phyloP scores from a whole-genome alignment of 192 early-diverging fungal genomes.

The Backusella luteola region DNA sequence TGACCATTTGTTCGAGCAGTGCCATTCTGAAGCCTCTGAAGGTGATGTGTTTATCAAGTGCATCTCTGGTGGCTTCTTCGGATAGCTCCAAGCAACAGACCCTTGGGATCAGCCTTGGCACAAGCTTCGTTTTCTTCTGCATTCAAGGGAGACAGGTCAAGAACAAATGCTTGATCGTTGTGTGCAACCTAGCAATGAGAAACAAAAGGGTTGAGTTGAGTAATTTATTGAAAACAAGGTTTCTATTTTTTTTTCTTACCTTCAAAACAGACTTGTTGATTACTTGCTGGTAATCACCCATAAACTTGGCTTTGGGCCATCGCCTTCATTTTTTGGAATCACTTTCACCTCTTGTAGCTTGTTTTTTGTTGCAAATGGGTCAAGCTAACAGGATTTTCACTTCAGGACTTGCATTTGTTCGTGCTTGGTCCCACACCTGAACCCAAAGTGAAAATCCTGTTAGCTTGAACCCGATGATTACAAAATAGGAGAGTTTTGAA shows the following conservation, averaged over 20 bases:
- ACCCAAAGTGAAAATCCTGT: too few species aligned
- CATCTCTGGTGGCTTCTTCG: slow-evolving; percentile 57
- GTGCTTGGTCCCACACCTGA: too few species aligned
- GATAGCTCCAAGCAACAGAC: slow-evolving; percentile 68
- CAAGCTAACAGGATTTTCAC: too few species aligned
- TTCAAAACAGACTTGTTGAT: slow-evolving; percentile 37
- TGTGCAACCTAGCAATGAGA: background rate
- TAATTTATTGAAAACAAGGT: too few species aligned
- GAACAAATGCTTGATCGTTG: slow-evolving; percentile 44
- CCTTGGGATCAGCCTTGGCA: slow-evolving; percentile 46
- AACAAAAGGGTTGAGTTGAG: too few species aligned
- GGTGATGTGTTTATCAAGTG: slow-evolving; percentile 49
- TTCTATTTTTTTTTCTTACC: too few species aligned
- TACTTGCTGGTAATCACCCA: slow-evolving; percentile 55
- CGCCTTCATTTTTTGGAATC: slow-evolving; percentile 65
- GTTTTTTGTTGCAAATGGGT: too few species aligned
- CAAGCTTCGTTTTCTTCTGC: slow-evolving; percentile 45
- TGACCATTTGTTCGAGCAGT: slow-evolving; percentile 39
- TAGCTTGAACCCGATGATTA: too few species aligned
- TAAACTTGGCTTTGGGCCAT: slow-evolving; percentile 61
- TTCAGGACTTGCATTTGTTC: too few species aligned
- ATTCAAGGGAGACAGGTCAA: slow-evolving; percentile 44
- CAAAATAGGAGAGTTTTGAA: too few species aligned
- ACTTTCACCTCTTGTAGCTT: slow-evolving; percentile 20
- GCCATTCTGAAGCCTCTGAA: slow-evolving; percentile 46